Base-by-base conservation (phyloP, 2,329 filamentous ascomycete genomes). In the Orbilia oligospora region DNA sequence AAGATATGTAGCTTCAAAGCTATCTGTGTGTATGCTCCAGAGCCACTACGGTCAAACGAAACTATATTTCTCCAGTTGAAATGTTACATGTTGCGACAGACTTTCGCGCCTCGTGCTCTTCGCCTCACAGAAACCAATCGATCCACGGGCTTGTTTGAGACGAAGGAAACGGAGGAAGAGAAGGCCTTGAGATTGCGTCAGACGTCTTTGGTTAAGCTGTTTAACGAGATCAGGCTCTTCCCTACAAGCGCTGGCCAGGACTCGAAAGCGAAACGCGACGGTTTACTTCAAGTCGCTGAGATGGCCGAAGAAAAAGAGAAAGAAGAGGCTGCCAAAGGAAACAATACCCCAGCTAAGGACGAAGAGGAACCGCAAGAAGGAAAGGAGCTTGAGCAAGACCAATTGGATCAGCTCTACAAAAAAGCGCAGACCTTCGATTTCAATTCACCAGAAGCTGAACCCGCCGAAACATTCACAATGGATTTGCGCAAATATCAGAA, bases 351-450 rank as follows among this genome's bases (percentile, higher is more conserved):
- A 56, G 76, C 58, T 85, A 87, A 71, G 83, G 87, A 87, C 0
- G 88, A 89, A 4, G 92, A 91, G 30, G 86, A 90, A 56, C 87
- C 87, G 0, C 94, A 97, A 81, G 94, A 97, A 41, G 94, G 94
- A 1, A 89, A 94, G 81, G 94, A 98, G 84, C 88, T 99, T 0
- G 94, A 98, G 83, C 93, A 98, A 84, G 94, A 97, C 82, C 96
- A 99, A 83, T 90, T 99, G 2, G 96, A 99, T 83, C 90, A 92
- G 0, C 85, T 99, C 0, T 99, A 99, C 85, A 93, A 92, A 83
- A 99, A 99, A 83, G 96, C 96, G 0, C 96, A 99, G 83, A 94
- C 93, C 0, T 98, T 98, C 82, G 96, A 99, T 84, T 98, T 99
- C 83, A 90, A 90, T 83, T 97, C 94, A 0, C 94, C 94, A 1